A percentile compares a stretch with the other conserved stretches of the same genome.
phyloP scores from a whole-genome alignment of 75 land plant genomes.

The Chamaecyparis obtusa region DNA sequence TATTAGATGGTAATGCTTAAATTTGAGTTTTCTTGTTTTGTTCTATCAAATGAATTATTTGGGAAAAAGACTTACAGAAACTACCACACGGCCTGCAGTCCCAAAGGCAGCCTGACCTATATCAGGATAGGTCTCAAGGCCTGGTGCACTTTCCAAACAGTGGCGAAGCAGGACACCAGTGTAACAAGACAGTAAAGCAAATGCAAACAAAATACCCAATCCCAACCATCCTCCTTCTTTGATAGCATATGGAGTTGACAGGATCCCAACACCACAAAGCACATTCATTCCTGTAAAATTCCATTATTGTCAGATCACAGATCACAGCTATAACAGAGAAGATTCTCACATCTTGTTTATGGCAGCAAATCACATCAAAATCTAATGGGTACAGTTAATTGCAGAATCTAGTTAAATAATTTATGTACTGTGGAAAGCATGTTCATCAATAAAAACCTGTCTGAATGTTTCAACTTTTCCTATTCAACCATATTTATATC shows the following conservation, averaged over 20 bases:
- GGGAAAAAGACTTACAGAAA: conserved; percentile 49
- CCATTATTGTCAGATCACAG: not conserved
- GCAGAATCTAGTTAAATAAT: no score
- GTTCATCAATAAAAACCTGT: no score
- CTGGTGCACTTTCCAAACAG: conserved; percentile 68
- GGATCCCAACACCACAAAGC: conserved; percentile 80
- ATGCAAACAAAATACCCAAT: conserved; percentile 43
- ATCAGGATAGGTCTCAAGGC: conserved; percentile 79
- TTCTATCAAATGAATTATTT: not conserved
- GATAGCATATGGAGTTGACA: conserved; percentile 80
- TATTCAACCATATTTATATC: not conserved
- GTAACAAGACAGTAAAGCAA: conserved; percentile 62
- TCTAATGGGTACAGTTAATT: no score
- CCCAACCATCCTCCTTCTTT: conserved; percentile 81
- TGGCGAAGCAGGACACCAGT: conserved; percentile 62
- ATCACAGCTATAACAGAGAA: not conserved
- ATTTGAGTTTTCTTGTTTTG: not conserved
- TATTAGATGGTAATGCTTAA: not conserved
- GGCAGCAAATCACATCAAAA: no score
- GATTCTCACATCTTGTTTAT: no score
- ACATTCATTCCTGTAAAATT: conserved; percentile 64
- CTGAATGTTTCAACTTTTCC: no score
- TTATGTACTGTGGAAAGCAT: no score
- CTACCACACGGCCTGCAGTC: conserved; percentile 41
- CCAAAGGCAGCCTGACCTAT: conserved; percentile 93